phyloP scores from a whole-genome alignment of 208 protist genomes.

The Acanthamoeba triangularis region DNA sequence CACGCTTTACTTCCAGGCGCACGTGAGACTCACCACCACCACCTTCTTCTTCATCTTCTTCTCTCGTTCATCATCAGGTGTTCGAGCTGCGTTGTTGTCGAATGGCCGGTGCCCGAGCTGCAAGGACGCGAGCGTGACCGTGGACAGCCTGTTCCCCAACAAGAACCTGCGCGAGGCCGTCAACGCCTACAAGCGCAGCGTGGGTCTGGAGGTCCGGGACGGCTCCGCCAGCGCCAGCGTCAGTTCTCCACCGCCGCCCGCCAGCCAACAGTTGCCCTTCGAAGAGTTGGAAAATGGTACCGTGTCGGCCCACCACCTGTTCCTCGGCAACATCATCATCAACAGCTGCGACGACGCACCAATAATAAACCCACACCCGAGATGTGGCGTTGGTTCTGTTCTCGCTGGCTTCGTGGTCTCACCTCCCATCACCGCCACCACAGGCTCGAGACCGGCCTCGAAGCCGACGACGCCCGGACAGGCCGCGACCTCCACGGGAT shows the following conservation, averaged over 20 bases:
- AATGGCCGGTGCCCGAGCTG: conserved; percentile 36
- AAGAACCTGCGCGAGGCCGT: conserved; percentile 50
- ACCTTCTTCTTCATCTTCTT: conserved; percentile 4
- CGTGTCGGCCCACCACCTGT: too few relatives aligned
- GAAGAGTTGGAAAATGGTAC: background rate
- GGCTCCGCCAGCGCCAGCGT: background rate
- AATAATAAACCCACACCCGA: too few relatives aligned
- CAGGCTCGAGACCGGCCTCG: background rate
- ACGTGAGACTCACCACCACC: background rate
- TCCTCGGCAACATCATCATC: background rate
- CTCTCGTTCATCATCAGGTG: background rate
- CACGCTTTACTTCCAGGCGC: background rate
- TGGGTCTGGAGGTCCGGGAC: background rate
- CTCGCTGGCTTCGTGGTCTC: background rate
- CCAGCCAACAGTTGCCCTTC: background rate
- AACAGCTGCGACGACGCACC: background rate
- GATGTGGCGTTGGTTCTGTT: background rate
- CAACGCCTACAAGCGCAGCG: conserved; percentile 25
- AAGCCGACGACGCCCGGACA: background rate
- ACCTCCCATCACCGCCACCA: background rate
- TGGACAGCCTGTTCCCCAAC: conserved; percentile 47
- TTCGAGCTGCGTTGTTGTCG: conserved; percentile 3
- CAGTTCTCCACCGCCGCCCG: background rate
- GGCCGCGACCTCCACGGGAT: background rate
- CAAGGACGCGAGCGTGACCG: conserved; percentile 11